Evolutionary conservation across 208 protist species (phyloP), one percentile per base, ranked within the genome.

Genomic region (Wallacemonas sp.): DNA sequence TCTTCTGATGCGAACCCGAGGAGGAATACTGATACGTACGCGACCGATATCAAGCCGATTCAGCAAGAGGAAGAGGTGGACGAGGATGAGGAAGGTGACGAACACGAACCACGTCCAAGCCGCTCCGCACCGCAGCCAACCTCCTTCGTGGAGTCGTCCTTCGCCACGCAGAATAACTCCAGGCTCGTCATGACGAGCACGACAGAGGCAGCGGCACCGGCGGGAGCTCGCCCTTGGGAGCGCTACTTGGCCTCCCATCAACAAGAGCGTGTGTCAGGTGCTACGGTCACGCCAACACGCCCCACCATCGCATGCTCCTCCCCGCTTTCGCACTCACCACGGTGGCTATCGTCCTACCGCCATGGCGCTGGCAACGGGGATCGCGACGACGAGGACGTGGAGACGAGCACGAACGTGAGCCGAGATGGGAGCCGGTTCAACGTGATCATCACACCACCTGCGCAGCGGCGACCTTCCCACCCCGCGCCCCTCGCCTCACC

Each of bases 41-140:
- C n/a, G n/a, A n/a, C n/a, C n/a, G n/a, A n/a, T n/a, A n/a, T 41
- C 36, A 41, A 41, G 9, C 6, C 14, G 36, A 41, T 14, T 6
- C 9, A 6, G 36, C 36, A 41, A 14, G 9, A 41, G 36, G 14
- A 6, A 41, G 36, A 41, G 36, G 9, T 63, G 19, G 33, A 14
- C 22, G 55, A 56, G 14, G 51, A 58, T 4, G 42, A 60, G 5
- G 59, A 73, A 1, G 31, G 31, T 26, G 59, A 64, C 4, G 39
- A 45, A 26, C 17, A 51, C 39, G 19, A 17, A 11, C 59, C 33
- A 2, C 59, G 31, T 31, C 59, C 33, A 9, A 56, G 62, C 14
- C 47, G 62, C 62, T 53, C 46, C 24, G 46, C 46, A 9, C 46
- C 46, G n/a, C 46, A 54, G 46, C 46, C 46, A 19, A 54, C 26